These are phyloP conservation scores for Boechera divaricarpa DNA, from an alignment of 345 rosid species.

Conservation along the genomic window DNA sequence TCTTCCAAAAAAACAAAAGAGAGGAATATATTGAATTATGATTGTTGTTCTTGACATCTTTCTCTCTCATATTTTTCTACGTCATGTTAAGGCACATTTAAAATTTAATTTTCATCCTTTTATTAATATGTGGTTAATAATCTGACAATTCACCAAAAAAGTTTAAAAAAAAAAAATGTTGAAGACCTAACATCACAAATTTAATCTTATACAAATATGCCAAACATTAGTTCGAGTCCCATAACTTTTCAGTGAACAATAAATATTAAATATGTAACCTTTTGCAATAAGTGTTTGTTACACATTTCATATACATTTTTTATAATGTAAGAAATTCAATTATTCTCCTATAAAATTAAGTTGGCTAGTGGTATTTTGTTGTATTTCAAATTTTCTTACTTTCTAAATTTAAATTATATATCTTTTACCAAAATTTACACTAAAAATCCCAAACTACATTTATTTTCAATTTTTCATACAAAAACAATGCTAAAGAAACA, in stretches of 20 bases:
- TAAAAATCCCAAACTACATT: too few species aligned
- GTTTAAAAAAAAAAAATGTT: background rate
- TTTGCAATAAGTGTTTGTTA: too few species aligned
- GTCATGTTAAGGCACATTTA: constrained; percentile 38
- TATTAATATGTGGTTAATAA: constrained; percentile 21
- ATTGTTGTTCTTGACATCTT: constrained; percentile 20
- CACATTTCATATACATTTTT: background rate
- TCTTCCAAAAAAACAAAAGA: constrained; percentile 28
- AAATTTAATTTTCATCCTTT: background rate
- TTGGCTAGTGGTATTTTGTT: too few species aligned
- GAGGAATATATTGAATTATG: constrained; percentile 35
- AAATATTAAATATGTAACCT: background rate
- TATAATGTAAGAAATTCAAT: too few species aligned
- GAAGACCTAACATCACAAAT: background rate
- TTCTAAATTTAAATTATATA: too few species aligned
- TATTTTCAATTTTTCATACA: too few species aligned
- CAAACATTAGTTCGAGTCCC: background rate
- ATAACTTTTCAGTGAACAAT: background rate
- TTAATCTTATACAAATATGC: background rate
- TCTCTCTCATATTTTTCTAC: constrained; percentile 25
- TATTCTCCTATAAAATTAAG: too few species aligned
- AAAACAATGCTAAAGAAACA: too few species aligned
- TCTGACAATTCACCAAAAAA: constrained; percentile 20
- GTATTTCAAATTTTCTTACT: too few species aligned
- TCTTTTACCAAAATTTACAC: too few species aligned